Evolutionary conservation across 805 yeast genomes (phyloP).

Genomic region (Hanseniaspora taiwanica): DNA sequence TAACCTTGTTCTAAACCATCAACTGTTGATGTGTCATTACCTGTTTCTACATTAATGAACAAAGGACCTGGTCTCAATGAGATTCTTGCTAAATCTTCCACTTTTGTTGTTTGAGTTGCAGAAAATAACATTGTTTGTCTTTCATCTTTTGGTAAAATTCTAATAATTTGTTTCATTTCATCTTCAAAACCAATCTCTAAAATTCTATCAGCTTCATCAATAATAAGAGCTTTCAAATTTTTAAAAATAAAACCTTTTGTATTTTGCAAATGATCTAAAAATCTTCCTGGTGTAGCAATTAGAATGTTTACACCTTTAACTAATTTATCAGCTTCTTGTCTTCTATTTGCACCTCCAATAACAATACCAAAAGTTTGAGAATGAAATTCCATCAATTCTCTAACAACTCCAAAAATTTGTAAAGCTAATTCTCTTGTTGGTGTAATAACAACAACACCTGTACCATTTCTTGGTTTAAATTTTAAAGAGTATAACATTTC

Average conservation of each 20-base stretch:
- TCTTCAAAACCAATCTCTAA: constrained; percentile 97
- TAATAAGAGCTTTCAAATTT: constrained; percentile 83
- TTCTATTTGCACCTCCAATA: constrained; percentile 96
- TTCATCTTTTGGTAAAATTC: constrained; percentile 80
- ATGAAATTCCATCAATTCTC: constrained; percentile 82
- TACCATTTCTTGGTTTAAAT: constrained; percentile 96
- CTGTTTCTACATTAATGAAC: constrained; percentile 85
- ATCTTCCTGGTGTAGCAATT: constrained; percentile 96
- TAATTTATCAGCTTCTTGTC: constrained; percentile 93
- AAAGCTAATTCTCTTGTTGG: constrained; percentile 97
- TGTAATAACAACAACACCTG: constrained; percentile 89
- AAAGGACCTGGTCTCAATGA: constrained; percentile 87
- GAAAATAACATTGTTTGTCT: constrained; percentile 96
- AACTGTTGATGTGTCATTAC: constrained; percentile 76
- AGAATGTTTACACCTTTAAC: constrained; percentile 86
- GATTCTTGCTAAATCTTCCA: constrained; percentile 93
- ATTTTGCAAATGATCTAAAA: constrained; percentile 91
- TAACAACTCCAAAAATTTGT: constrained; percentile 95
- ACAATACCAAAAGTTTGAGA: constrained; percentile 93
- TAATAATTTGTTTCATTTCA: constrained; percentile 94
- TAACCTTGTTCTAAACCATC: constrained; percentile 98
- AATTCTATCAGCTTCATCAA: constrained; percentile 97
- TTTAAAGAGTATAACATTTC: constrained; percentile 81
- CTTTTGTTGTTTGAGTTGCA: constrained; percentile 99
- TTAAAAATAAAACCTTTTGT: constrained; percentile 89